Evolutionary conservation across 1,139 yeast genomes (phyloP).

Genomic region (Blastobotrys petasosporus): DNA sequence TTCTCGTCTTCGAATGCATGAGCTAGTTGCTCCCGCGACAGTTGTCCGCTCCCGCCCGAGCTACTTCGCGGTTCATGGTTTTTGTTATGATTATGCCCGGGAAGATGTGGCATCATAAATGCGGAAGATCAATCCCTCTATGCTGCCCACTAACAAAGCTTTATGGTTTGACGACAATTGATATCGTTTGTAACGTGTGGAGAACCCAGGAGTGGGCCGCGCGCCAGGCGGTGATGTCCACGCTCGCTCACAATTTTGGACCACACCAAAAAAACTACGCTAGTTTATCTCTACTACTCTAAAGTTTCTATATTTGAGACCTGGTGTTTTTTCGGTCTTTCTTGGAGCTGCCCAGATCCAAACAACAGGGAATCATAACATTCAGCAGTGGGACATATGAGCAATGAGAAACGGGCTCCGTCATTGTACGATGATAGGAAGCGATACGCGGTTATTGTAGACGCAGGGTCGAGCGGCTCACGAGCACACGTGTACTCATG

Average conservation of each 20-base stretch:
- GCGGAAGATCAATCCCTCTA: too few relatives aligned
- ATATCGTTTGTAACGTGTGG: too few relatives aligned
- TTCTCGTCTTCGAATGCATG: constrained; percentile 17
- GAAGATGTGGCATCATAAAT: too few relatives aligned
- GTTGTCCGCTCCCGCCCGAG: constrained; percentile 1
- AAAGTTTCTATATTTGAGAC: too few relatives aligned
- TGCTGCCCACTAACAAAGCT: too few relatives aligned
- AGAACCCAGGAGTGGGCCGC: too few relatives aligned
- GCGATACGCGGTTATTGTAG: constrained; percentile 61
- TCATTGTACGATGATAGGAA: background rate
- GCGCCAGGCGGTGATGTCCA: too few relatives aligned
- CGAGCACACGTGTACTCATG: constrained; percentile 68
- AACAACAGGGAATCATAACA: too few relatives aligned
- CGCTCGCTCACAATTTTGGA: background rate
- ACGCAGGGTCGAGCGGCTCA: constrained; percentile 81
- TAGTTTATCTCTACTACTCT: background rate
- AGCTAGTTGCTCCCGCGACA: constrained; percentile 8
- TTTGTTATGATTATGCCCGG: too few relatives aligned
- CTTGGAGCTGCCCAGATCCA: background rate
- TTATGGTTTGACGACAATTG: too few relatives aligned
- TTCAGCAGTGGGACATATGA: background rate
- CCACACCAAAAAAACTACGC: background rate
- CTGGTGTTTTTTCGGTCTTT: background rate
- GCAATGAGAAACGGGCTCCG: too few relatives aligned
- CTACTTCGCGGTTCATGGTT: constrained; percentile 6